Evolutionary conservation across 768 basidiomycete genomes (phyloP).

Genomic region (Boletus sensibilis): DNA sequence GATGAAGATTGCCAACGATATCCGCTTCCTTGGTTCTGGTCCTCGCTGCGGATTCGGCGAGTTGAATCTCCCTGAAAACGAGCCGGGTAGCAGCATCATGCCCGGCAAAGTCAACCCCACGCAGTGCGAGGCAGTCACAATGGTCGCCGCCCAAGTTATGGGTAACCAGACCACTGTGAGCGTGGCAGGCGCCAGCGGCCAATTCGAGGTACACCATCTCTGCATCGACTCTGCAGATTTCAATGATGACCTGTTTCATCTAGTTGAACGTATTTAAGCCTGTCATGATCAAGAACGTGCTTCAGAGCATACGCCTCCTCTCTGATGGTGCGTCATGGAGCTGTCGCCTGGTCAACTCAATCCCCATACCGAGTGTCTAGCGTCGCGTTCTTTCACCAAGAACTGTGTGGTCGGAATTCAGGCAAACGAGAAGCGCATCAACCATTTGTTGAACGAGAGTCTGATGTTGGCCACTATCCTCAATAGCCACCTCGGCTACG

Average conservation of each 20-base stretch:
- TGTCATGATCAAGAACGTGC: slow-evolving; percentile 95
- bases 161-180: slow-evolving; percentile 94
- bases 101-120: slow-evolving; percentile 99
- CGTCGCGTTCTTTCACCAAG: slow-evolving; percentile 90
- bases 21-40: slow-evolving; percentile 95
- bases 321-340: slow-evolving; percentile 67
- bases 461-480: slow-evolving; percentile 98
- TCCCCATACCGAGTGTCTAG: slow-evolving; percentile 37
- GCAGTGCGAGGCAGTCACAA: slow-evolving; percentile 97
- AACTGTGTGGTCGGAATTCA: slow-evolving; percentile 95
- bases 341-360: neutral
- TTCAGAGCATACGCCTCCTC: slow-evolving; percentile 92
- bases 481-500: slow-evolving; percentile 94
- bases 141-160: slow-evolving; percentile 98
- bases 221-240: slow-evolving; percentile 2
- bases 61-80: slow-evolving; percentile 92
- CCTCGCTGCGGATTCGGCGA: slow-evolving; percentile 98
- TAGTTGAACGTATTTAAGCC: slow-evolving; percentile 99
- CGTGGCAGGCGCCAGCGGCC: slow-evolving; percentile 91
- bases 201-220: slow-evolving; percentile 78
- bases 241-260: slow-evolving; percentile 7
- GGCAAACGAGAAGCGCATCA: slow-evolving; percentile 94
- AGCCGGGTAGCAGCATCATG: slow-evolving; percentile 99
- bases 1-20: slow-evolving; percentile 99
- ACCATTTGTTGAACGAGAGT: slow-evolving; percentile 86